phyloP scores from a whole-genome alignment of 495 filamentous ascomycete species.

The Penicillium maclennaniae region DNA sequence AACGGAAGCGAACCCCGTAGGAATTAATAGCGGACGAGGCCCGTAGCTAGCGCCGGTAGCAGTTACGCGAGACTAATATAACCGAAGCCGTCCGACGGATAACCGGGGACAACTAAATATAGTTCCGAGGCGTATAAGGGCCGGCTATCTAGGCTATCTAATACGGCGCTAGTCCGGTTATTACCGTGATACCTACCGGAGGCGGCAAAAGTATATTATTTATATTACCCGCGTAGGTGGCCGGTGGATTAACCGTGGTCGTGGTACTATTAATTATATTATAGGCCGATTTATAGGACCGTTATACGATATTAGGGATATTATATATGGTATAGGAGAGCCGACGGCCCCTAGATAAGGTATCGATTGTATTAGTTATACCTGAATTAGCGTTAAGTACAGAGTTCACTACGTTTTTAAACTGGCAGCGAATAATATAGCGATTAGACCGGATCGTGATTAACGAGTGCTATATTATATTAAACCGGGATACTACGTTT shows the following conservation, averaged over 20 bases:
- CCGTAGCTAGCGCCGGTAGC: too few species aligned
- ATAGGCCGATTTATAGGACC: constrained; percentile 6
- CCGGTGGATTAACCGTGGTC: constrained; percentile 4
- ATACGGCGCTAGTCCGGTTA: too few species aligned
- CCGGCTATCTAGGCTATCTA: too few species aligned
- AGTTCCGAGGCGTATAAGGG: too few species aligned
- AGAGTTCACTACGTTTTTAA: background rate
- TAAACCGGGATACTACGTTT: background rate
- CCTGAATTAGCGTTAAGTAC: constrained; percentile 9
- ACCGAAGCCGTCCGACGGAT: constrained; percentile 8
- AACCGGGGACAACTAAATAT: too few species aligned
- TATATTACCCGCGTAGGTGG: constrained; percentile 13
- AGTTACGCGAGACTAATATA: constrained; percentile 7
- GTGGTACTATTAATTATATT: constrained; percentile 15
- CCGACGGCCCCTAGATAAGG: constrained; percentile 10
- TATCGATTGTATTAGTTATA: constrained; percentile 18
- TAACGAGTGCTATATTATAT: background rate
- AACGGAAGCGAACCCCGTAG: too few species aligned
- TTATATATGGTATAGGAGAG: background rate
- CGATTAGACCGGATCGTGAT: constrained; percentile 1
- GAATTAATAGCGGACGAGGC: too few species aligned
- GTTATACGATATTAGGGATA: constrained; percentile 9
- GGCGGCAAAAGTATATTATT: too few species aligned
- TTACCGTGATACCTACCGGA: too few species aligned
- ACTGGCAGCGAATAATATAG: background rate